Conservation (phyloP, 2,329 filamentous ascomycete species). For the Bipolaris oryzae region DNA sequence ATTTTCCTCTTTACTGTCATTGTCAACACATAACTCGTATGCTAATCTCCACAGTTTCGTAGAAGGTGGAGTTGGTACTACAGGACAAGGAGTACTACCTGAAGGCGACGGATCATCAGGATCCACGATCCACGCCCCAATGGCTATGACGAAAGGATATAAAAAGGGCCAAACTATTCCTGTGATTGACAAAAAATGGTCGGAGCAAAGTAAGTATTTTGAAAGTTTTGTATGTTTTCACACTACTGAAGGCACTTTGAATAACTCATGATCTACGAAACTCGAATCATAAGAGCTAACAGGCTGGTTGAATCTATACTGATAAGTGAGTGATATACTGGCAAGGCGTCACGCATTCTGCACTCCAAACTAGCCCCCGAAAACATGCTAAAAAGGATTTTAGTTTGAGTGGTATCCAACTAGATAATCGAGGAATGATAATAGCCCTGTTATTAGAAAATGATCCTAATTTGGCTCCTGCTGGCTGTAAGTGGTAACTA, state of each 20-base stretch:
- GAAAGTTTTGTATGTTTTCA: background rate
- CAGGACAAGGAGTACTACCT: slow-evolving; percentile 5
- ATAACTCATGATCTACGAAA: background rate
- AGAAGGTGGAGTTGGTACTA: slow-evolving; percentile 10
- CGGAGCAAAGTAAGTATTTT: background rate
- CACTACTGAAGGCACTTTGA: background rate
- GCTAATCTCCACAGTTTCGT: slow-evolving; percentile 8
- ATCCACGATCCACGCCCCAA: slow-evolving; percentile 8
- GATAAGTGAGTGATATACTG: slow-evolving; percentile 2
- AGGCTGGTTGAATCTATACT: background rate
- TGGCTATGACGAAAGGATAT: slow-evolving; percentile 1
- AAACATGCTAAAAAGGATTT: slow-evolving; percentile 7
- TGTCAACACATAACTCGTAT: background rate
- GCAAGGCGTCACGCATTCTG: slow-evolving; percentile 6
- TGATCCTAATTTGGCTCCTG: background rate
- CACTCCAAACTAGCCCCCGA: slow-evolving; percentile 1
- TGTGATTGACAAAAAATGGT: background rate
- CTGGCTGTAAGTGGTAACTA: background rate
- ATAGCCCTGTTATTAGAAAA: background rate
- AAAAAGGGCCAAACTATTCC: background rate
- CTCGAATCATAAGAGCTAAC: background rate
- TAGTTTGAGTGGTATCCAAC: background rate
- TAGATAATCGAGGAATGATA: background rate
- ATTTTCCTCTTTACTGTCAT: background rate
- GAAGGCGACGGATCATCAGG: slow-evolving; percentile 5